A percentile compares a stretch with the other conserved stretches of the same genome.
Conservation (phyloP, 129 eudicot genomes). For the Artemisia annua region DNA sequence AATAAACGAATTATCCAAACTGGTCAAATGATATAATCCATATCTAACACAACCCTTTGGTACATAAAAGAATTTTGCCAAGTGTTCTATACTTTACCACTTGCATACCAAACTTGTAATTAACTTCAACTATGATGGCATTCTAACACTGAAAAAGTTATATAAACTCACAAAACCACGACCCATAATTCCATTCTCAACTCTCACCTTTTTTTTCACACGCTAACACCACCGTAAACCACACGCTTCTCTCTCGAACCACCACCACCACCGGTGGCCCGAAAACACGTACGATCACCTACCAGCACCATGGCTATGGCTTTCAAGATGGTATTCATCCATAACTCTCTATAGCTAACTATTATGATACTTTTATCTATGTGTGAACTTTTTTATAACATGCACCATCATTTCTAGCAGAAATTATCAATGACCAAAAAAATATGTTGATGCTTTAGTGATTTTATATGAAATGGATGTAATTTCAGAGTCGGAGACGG, state of each 20-base stretch:
- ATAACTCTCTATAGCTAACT: background rate
- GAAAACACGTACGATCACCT: constrained; percentile 10
- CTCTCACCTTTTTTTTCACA: background rate
- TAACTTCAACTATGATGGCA: constrained; percentile 1
- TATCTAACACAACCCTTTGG: too few species aligned
- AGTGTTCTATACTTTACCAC: too few species aligned
- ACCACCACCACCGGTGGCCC: background rate
- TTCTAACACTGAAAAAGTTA: constrained; percentile 13
- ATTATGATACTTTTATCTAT: too few species aligned
- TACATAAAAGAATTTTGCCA: too few species aligned
- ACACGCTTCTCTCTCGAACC: constrained; percentile 10
- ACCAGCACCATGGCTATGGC: constrained; percentile 58
- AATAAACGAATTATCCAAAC: too few species aligned
- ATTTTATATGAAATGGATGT: too few species aligned
- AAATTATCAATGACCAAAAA: too few species aligned
- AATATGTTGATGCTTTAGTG: too few species aligned
- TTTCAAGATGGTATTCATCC: constrained; percentile 34
- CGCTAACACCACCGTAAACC: constrained; percentile 3
- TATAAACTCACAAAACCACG: constrained; percentile 21
- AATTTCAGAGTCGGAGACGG: too few species aligned
- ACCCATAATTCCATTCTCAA: constrained; percentile 22
- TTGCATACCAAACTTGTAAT: constrained; percentile 4
- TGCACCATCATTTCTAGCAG: background rate
- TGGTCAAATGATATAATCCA: too few species aligned
- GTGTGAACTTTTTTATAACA: background rate